Conservation (phyloP, 306 rosid genomes). For the Inga oerstediana region DNA sequence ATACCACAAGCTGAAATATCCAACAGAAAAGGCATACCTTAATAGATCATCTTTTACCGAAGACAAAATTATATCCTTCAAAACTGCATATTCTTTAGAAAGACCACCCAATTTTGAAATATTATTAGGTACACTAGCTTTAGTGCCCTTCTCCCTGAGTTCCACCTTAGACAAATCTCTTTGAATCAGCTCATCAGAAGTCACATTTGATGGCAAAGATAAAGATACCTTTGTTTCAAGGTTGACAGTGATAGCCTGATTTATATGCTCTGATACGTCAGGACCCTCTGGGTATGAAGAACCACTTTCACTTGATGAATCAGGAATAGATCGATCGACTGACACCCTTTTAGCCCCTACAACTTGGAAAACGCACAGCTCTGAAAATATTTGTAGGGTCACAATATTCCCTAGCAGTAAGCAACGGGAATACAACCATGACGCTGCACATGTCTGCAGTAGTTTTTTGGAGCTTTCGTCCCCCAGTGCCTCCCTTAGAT, state of each 20-base stretch:
- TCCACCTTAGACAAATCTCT: conserved; percentile 40
- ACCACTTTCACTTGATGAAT: conserved; percentile 38
- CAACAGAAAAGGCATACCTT: conserved; percentile 54
- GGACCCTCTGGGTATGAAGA: conserved; percentile 40
- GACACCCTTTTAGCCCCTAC: conserved; percentile 49
- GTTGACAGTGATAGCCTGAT: conserved; percentile 55
- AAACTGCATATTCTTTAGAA: conserved; percentile 68
- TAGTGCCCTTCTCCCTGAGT: conserved; percentile 37
- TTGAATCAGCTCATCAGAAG: conserved; percentile 44
- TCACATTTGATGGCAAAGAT: conserved; percentile 51
- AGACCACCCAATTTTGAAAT: conserved; percentile 74
- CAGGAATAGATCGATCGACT: conserved; percentile 32
- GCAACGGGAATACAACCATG: conserved; percentile 61
- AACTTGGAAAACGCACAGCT: conserved; percentile 58
- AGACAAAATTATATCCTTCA: conserved; percentile 69
- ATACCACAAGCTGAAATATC: conserved; percentile 18
- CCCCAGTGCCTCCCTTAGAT: conserved; percentile 56
- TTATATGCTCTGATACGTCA: conserved; percentile 33
- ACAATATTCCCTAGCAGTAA: conserved; percentile 77
- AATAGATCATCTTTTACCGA: conserved; percentile 56
- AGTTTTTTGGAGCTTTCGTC: conserved; percentile 57
- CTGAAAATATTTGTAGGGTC: conserved; percentile 60
- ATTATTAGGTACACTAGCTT: conserved; percentile 32
- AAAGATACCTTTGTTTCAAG: conserved; percentile 60
- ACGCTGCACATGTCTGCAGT: conserved; percentile 53